Base-by-base conservation (phyloP, 805 yeast species). In the Barnettozyma sp. region DNA sequence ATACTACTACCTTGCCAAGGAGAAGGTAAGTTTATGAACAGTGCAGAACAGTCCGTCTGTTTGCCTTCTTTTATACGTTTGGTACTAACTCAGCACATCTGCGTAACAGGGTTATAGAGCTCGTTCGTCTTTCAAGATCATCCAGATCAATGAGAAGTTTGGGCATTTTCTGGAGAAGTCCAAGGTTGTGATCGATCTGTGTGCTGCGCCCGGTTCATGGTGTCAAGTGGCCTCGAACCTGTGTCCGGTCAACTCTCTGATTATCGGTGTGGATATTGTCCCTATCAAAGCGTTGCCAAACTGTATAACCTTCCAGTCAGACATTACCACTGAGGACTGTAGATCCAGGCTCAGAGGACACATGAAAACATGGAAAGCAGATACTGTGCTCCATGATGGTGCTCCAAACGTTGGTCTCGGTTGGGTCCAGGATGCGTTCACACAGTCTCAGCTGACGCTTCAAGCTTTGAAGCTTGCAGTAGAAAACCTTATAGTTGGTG, bases 151-250 rank as follows among this genome's bases (percentile, higher is more conserved):
- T 64, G 96, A 92, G 57, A 92, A 92, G 59, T 92, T 77, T 68
- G 97, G 97, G 23, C 95, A 88, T 61, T 92, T 92, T 58, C 65
- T 88, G 35, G 96, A 88, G 50, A 83, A 85, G 56, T 85, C 96
- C 14, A 92, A 86, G 59, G 97, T 92, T 28, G 96, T 92, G 29
- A 84, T 92, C 35, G 98, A 92, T 72, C 70, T 92, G 50, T 92
- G 98, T 79, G 97, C 97, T 36, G 98, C 98, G 9, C 97, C 97
- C 27, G 98, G 98, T 39, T 86, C 97, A 4, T 92, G 98, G 98
- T 92, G 98, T 72, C 98, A 92, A 66, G 97, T 92, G 29, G 98
- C 98, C 1, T 78, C 95, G 1, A 83, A 87, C 42, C 62, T 86
- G 36, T 87, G 97, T 63, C 97, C 98, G 2, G 69, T 87, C 2